Percentiles rank a stretch among this genome's conserved stretches.
Evolutionary conservation across 805 yeast genomes (phyloP).

Genomic region (Candida andamanensis): DNA sequence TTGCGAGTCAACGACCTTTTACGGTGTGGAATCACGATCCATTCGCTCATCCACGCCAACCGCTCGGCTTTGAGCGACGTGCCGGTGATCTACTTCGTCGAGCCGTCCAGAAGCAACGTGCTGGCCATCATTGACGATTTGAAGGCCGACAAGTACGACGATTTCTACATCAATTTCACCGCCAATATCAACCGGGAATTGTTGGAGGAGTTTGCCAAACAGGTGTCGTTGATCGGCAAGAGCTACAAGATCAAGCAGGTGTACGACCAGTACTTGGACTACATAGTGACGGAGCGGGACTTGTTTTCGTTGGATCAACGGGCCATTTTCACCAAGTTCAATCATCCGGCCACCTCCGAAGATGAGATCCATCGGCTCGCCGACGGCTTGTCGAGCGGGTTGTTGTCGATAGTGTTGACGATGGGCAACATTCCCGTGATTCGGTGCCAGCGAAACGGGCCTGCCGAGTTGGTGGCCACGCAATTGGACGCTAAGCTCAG

Average conservation of each 20-base stretch:
- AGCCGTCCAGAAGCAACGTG: conserved; percentile 79
- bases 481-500: conserved; percentile 78
- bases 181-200: conserved; percentile 71
- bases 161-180: conserved; percentile 80
- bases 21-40: conserved; percentile 88
- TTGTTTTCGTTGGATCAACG: conserved; percentile 73
- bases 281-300: conserved; percentile 88
- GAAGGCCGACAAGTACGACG: conserved; percentile 68
- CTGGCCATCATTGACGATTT: conserved; percentile 67
- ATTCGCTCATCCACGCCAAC: conserved; percentile 62
- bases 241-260: conserved; percentile 77
- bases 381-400: conserved; percentile 68
- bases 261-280: conserved; percentile 90
- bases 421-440: conserved; percentile 80
- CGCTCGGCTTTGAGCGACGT: conserved; percentile 90
- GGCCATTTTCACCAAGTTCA: conserved; percentile 61
- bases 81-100: conserved; percentile 87
- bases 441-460: conserved; percentile 87
- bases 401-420: conserved; percentile 70
- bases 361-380: conserved; percentile 65
- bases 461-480: conserved; percentile 91
- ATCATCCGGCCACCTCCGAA: conserved; percentile 69
- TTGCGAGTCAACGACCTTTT: conserved; percentile 86
- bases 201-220: conserved; percentile 83
- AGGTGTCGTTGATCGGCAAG: conserved; percentile 68